Base-by-base conservation (phyloP, 345 rosid species). In the Citrus medica region DNA sequence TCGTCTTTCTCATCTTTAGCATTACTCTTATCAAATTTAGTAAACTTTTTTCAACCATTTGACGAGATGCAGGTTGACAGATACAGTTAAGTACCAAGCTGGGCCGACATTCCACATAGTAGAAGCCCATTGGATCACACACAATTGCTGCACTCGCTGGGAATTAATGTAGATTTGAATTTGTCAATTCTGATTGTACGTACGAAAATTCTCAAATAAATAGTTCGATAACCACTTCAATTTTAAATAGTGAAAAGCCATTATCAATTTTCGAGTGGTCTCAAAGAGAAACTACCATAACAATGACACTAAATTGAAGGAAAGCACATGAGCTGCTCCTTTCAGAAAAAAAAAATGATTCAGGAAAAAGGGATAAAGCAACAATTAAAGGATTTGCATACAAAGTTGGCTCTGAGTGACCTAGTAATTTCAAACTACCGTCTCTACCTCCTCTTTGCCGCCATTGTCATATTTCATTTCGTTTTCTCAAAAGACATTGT, bases 201-300 rank as follows among this genome's bases (percentile, higher is more conserved):
- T 7, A 64, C 30, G 5, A 51, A 75, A 51, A 64, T 64, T 75
- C 59, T 5, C 61, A 64, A 48, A 10, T 75, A 75, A 70, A 75
- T 22, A 28, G 28, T 28, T 66, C 1, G 2, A 48, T 27, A 63
- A 64, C 1, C 69, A 30, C 59, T 46, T 27, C 13, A 63, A 27
- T 42, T 42, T 42, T 42, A 42, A 42, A 28, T 30, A 25, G 56
- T 60, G 17, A 56, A 63, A 74, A 28, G 60, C 28, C 60, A 30
- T 42, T 46, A 32, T 53, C 59, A 61, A 60, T 60, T 60, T 74
- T 61, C 42, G 63, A 0, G 53, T 30, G 65, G 71, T 30, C 71
- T 22, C 27, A 25, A 46, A 13, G 24, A 9, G 58, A 40, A 60
- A 16, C 71, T 48, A 32, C 17, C 0, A 51, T 22, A 51, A 3